These are phyloP conservation scores for Candida incommunis DNA, from an alignment of 805 yeast genomes.

Conservation along the genomic window DNA sequence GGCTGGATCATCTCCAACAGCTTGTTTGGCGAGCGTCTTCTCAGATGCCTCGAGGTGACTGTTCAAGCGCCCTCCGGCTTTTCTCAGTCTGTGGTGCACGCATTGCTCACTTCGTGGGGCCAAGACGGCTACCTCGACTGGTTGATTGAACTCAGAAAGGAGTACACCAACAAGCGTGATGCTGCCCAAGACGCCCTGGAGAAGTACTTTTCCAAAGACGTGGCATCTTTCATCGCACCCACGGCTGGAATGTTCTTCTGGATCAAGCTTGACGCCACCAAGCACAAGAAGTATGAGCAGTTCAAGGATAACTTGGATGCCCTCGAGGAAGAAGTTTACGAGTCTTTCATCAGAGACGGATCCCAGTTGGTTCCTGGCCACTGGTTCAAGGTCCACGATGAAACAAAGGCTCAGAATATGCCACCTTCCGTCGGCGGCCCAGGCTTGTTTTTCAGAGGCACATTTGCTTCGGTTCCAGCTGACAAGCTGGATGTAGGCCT, in stretches of 20 bases:
- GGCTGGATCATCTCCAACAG: constrained; percentile 82
- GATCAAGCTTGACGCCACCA: constrained; percentile 36
- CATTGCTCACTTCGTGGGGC: constrained; percentile 75
- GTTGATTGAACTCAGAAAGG: constrained; percentile 59
- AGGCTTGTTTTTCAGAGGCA: constrained; percentile 26
- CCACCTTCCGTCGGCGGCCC: not conserved
- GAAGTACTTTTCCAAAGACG: constrained; percentile 37
- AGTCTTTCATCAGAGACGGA: constrained; percentile 19
- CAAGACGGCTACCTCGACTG: constrained; percentile 80
- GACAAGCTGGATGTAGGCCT: constrained; percentile 22
- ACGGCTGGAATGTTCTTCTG: constrained; percentile 43
- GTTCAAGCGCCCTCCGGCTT: constrained; percentile 75
- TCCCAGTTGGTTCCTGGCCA: constrained; percentile 27
- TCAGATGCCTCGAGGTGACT: constrained; percentile 66
- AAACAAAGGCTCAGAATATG: constrained; percentile 12
- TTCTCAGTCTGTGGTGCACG: constrained; percentile 55
- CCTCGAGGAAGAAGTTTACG: constrained; percentile 22
- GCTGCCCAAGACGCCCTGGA: constrained; percentile 64
- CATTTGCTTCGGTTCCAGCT: constrained; percentile 27
- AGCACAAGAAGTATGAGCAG: constrained; percentile 31
- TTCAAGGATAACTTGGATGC: constrained; percentile 13
- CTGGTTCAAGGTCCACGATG: constrained; percentile 23
- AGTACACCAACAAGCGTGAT: constrained; percentile 81
- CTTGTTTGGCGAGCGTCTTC: constrained; percentile 44
- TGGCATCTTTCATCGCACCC: constrained; percentile 25